Base-by-base conservation (phyloP, 768 basidiomycete genomes). In the Clavaria fumosa region DNA sequence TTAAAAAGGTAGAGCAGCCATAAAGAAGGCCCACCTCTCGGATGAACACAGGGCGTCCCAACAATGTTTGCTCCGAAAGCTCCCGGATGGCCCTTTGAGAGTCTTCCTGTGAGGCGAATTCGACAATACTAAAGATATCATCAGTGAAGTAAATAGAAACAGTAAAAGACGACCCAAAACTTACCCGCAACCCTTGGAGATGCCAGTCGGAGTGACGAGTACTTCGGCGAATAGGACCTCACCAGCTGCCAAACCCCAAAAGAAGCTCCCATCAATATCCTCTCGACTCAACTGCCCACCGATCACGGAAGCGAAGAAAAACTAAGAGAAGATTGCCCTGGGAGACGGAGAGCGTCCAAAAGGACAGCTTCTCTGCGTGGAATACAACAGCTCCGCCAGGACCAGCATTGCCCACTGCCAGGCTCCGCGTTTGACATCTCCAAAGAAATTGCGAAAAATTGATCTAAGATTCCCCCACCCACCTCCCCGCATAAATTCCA, bases 401-500 rank as follows among this genome's bases (percentile, higher is more conserved):
- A 43, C 44, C 38, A 46, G 46, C 38, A 40, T n/a, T n/a, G n/a
- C 48, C 49, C 49, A 34, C 48, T 48, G 41, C 50, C 37, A 42
- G 41, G 49, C 57, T 49, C 53, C 53, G 45, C 51, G 55, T 46
- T 43, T 51, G 49, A 49, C 54, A 52, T 52, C 54, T 39, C 41
- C 53, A 51, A 47, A 58, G 54, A 45, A 51, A 59, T 52, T 63
- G 56, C 62, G 58, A 70, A 73, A 63, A 76, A 60, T 54, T 53
- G 54, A 56, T 55, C 64, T 69, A 62, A 66, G 66, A 75, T 74
- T 71, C 78, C 75, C 73, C 75, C 64, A 90, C 91, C 81, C 85
- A 95, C 91, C 90, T 89, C 86, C 85, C 80, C 85, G 74, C 89
- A 95, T 93, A 58, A 95, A 96, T 77, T 96, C 89, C 75, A 91